Evolutionary conservation across 2,329 filamentous ascomycete species (phyloP).

Genomic region (Epichloe hybrida): DNA sequence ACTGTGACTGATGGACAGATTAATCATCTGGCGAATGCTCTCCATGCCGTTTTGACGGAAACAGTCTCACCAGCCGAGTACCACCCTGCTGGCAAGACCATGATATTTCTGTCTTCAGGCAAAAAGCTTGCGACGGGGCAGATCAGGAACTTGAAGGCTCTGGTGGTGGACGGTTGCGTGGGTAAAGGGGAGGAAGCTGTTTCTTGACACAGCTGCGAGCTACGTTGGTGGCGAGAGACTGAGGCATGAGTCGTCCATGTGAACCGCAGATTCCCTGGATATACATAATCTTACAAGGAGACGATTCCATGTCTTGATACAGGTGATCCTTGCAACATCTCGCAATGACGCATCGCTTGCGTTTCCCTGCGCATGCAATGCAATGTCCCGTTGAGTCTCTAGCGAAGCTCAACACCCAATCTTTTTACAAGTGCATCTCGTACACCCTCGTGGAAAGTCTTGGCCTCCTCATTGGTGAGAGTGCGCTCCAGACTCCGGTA

Average conservation of each 20-base stretch:
- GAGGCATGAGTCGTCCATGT: constrained; percentile 15
- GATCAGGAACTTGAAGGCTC: constrained; percentile 20
- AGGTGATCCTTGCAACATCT: background rate
- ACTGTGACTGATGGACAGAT: constrained; percentile 20
- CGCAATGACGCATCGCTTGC: background rate
- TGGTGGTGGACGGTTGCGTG: constrained; percentile 18
- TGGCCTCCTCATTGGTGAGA: constrained; percentile 70
- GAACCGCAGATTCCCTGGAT: background rate
- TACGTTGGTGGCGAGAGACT: constrained; percentile 17
- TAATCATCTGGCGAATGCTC: constrained; percentile 17
- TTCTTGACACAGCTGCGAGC: constrained; percentile 16
- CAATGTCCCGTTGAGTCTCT: background rate
- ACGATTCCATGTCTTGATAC: background rate
- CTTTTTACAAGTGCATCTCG: constrained; percentile 49
- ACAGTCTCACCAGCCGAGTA: constrained; percentile 7
- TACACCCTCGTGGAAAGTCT: constrained; percentile 60
- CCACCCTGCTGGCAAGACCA: constrained; percentile 12
- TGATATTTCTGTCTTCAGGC: constrained; percentile 17
- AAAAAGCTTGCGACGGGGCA: constrained; percentile 18
- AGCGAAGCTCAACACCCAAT: constrained; percentile 56
- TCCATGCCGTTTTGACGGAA: constrained; percentile 14
- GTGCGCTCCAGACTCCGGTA: constrained; percentile 89
- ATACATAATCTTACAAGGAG: background rate
- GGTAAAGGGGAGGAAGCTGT: constrained; percentile 20
- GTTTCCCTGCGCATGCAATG: background rate